Conservation (phyloP, 1,284 basidiomycete genomes). For the Puccinia triticina region DNA sequence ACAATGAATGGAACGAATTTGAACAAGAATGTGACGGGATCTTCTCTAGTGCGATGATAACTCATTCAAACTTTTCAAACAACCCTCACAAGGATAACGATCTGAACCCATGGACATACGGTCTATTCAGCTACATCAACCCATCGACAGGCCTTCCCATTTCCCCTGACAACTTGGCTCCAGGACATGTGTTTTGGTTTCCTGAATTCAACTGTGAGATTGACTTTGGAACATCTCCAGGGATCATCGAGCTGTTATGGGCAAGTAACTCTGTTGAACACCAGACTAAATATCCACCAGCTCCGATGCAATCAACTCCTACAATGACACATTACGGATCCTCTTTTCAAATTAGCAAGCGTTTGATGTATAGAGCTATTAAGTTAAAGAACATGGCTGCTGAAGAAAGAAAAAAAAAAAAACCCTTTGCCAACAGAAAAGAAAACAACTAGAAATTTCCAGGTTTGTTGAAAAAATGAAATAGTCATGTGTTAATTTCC, state of each 20-base stretch:
- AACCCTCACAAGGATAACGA: background rate
- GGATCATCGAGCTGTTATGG: background rate
- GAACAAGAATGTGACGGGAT: background rate
- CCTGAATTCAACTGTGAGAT: background rate
- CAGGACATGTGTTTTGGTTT: background rate
- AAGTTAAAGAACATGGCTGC: background rate
- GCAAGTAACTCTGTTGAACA: background rate
- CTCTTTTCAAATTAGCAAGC: background rate
- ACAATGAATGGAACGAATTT: background rate
- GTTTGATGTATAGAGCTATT: background rate
- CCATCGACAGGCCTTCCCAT: background rate
- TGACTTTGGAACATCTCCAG: background rate
- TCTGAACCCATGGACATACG: background rate
- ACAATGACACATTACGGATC: background rate
- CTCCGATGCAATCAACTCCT: background rate
- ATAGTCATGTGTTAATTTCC: too few species aligned
- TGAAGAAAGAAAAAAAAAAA: background rate
- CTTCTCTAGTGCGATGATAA: background rate
- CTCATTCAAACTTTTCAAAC: background rate
- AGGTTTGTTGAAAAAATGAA: too few species aligned
- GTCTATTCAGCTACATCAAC: conserved; percentile 7
- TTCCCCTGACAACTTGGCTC: background rate
- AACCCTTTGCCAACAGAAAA: background rate
- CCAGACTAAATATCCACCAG: background rate
- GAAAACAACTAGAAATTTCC: background rate